Evolutionary conservation across 2,329 filamentous ascomycete species (phyloP).

Genomic region (Hymenoscyphus repandus): DNA sequence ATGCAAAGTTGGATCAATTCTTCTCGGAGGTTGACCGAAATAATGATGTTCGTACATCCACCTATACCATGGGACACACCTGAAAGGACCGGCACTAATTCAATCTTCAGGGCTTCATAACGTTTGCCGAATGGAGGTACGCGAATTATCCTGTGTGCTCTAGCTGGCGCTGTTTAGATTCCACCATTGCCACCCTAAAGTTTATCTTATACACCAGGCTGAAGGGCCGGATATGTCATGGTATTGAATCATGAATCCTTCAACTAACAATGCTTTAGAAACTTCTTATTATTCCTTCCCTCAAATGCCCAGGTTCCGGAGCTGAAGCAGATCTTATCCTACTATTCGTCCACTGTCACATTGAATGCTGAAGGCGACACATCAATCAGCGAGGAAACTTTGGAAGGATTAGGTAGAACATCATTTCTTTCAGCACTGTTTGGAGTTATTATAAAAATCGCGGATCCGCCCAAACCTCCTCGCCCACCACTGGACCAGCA

Average conservation of each 20-base stretch:
- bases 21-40: constrained; percentile 88
- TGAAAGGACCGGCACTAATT: neutral
- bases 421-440: constrained; percentile 69
- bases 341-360: constrained; percentile 84
- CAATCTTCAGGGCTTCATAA: constrained; percentile 53
- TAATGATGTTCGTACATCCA: constrained; percentile 48
- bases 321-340: constrained; percentile 78
- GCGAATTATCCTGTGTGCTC: constrained; percentile 27
- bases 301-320: constrained; percentile 58
- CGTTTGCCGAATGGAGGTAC: constrained; percentile 95
- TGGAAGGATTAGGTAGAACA: constrained; percentile 90
- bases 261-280: constrained; percentile 44
- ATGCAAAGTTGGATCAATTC: constrained; percentile 73
- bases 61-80: neutral
- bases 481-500: constrained; percentile 5
- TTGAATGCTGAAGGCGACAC: constrained; percentile 94
- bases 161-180: too few relatives aligned
- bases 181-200: too few relatives aligned
- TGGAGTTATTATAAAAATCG: constrained; percentile 68
- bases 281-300: constrained; percentile 90
- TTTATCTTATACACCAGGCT: neutral
- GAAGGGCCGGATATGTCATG: neutral
- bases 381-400: constrained; percentile 80
- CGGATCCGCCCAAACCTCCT: constrained; percentile 35
- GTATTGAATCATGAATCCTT: neutral